phyloP scores from a whole-genome alignment of 805 yeast genomes.

The Wickerhamomyces xylosicus region DNA sequence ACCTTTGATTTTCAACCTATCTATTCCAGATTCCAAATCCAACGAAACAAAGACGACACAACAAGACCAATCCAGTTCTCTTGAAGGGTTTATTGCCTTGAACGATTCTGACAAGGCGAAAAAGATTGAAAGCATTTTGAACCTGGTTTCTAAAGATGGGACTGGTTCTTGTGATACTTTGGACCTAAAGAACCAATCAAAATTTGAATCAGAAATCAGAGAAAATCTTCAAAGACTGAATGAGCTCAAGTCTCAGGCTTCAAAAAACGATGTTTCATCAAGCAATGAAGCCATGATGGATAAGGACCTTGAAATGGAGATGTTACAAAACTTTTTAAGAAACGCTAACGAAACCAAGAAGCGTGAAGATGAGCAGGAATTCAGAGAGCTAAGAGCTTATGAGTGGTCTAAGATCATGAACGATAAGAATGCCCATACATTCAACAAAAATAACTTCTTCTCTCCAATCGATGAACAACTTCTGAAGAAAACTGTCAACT shows the following conservation, averaged over 20 bases:
- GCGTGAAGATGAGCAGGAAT: slow-evolving; percentile 29
- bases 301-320: slow-evolving; percentile 9
- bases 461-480: slow-evolving; percentile 21
- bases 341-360: slow-evolving; percentile 32
- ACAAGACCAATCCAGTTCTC: background rate
- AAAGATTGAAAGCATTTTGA: slow-evolving; percentile 3
- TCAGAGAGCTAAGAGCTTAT: slow-evolving; percentile 38
- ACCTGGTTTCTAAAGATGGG: slow-evolving; percentile 6
- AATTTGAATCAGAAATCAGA: slow-evolving; percentile 3
- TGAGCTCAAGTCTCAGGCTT: slow-evolving; percentile 2
- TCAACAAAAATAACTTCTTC: slow-evolving; percentile 30
- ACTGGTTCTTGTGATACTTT: slow-evolving; percentile 1
- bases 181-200: background rate
- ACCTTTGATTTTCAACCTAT: background rate
- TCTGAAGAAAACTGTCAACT: slow-evolving; percentile 5
- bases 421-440: slow-evolving; percentile 23
- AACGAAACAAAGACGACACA: background rate
- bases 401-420: slow-evolving; percentile 26
- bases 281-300: background rate
- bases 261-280: slow-evolving; percentile 1
- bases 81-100: background rate
- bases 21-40: background rate
- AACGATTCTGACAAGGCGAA: slow-evolving; percentile 1
- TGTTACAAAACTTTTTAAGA: slow-evolving; percentile 31
- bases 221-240: slow-evolving; percentile 1